phyloP scores from a whole-genome alignment of 495 filamentous ascomycete genomes.

The Podospora anserina region DNA sequence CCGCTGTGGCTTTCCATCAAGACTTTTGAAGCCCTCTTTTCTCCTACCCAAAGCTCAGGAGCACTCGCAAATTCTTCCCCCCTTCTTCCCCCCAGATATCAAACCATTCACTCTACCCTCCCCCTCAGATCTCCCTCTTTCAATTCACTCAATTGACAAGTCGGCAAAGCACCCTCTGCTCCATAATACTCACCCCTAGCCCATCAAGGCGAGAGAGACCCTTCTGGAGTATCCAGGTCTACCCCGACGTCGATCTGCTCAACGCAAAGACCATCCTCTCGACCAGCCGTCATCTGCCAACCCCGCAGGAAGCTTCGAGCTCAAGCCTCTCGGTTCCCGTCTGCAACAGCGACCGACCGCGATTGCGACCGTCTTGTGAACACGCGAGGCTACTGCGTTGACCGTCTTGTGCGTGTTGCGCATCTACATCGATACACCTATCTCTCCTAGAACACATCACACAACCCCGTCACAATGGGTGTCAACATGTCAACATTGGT shows the following conservation, averaged over 20 bases:
- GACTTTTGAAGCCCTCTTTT: not conserved
- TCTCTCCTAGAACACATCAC: not conserved
- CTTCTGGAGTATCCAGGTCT: not conserved
- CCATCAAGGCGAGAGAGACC: not conserved
- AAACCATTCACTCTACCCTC: not conserved
- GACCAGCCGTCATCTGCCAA: not conserved
- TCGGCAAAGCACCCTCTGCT: not conserved
- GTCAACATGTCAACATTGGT: conserved; percentile 43
- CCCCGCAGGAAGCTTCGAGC: not conserved
- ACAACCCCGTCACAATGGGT: conserved; percentile 38
- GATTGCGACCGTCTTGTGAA: not conserved
- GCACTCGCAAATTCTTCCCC: not conserved
- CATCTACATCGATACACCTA: not conserved
- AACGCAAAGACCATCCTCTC: not conserved
- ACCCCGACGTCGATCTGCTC: not conserved
- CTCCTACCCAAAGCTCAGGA: not conserved
- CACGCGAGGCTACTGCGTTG: not conserved
- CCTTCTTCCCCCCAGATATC: not conserved
- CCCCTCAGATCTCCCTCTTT: not conserved
- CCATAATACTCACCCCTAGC: not conserved
- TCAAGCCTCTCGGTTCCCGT: not conserved
- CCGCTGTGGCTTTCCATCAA: not conserved
- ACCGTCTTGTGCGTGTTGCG: conserved; percentile 2
- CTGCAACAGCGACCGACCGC: not conserved
- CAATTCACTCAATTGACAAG: not conserved